phyloP scores from a whole-genome alignment of 805 yeast genomes.

The Yamadazyma sp. region DNA sequence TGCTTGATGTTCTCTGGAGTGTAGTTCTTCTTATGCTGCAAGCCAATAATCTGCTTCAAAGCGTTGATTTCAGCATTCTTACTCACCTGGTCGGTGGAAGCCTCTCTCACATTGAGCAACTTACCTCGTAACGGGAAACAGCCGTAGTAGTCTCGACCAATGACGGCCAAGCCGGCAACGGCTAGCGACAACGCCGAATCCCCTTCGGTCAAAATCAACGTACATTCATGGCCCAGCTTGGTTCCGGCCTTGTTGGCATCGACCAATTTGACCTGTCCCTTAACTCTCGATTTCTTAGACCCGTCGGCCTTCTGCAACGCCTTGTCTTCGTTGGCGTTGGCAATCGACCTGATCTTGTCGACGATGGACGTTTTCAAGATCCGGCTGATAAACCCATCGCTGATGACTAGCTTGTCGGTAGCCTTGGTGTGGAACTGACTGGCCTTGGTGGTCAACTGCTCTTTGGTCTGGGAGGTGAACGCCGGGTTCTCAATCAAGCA shows the following conservation, averaged over 20 bases:
- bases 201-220: slow-evolving; percentile 93
- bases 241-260: slow-evolving; percentile 98
- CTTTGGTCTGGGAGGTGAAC: slow-evolving; percentile 96
- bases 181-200: slow-evolving; percentile 94
- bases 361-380: slow-evolving; percentile 62
- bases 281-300: slow-evolving; percentile 74
- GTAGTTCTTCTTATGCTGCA: slow-evolving; percentile 88
- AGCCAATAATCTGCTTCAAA: slow-evolving; percentile 89
- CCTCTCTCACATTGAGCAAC: slow-evolving; percentile 92
- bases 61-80: slow-evolving; percentile 95
- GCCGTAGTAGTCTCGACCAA: slow-evolving; percentile 93
- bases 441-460: slow-evolving; percentile 86
- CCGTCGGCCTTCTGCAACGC: slow-evolving; percentile 91
- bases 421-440: slow-evolving; percentile 83
- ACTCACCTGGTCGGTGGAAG: slow-evolving; percentile 90
- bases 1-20: slow-evolving; percentile 58
- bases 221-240: slow-evolving; percentile 85
- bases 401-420: slow-evolving; percentile 55
- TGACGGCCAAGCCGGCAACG: slow-evolving; percentile 89
- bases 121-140: slow-evolving; percentile 96
- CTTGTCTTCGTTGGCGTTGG: slow-evolving; percentile 84
- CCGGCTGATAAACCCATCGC: slow-evolving; percentile 73
- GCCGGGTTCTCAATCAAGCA: slow-evolving; percentile 96
- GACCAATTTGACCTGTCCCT: slow-evolving; percentile 84
- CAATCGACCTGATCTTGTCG: slow-evolving; percentile 79